phyloP scores from a whole-genome alignment of 179 eudicot species.

The Pouteria campechiana region DNA sequence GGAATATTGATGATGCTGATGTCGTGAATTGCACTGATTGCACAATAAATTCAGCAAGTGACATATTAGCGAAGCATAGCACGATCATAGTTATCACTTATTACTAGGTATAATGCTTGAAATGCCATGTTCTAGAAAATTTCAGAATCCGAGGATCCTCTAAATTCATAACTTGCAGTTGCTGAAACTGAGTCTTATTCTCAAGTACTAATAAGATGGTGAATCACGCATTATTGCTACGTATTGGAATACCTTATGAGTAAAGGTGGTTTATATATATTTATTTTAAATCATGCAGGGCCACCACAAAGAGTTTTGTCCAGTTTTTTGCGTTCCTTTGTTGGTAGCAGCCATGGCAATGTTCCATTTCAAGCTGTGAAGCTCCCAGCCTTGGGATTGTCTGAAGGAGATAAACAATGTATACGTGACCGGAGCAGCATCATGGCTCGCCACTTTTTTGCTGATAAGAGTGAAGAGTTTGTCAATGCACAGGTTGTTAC shows the following conservation, averaged over 20 bases:
- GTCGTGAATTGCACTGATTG: too few relatives aligned
- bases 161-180: background rate
- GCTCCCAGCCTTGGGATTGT: slow-evolving; percentile 81
- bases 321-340: slow-evolving; percentile 85
- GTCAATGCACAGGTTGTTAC: slow-evolving; percentile 68
- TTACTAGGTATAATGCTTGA: background rate
- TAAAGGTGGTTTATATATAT: background rate
- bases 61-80: too few relatives aligned
- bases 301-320: slow-evolving; percentile 91
- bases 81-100: too few relatives aligned
- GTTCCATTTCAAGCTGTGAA: slow-evolving; percentile 63
- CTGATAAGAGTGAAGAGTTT: slow-evolving; percentile 89
- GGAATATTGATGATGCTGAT: too few relatives aligned
- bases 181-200: background rate
- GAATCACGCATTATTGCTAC: background rate
- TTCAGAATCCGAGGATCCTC: background rate
- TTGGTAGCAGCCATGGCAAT: slow-evolving; percentile 60
- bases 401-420: slow-evolving; percentile 87
- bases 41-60: too few relatives aligned
- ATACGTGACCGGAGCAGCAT: slow-evolving; percentile 93
- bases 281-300: slow-evolving; percentile 34
- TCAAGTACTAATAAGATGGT: background rate
- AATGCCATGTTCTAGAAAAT: background rate
- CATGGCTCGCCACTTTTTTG: slow-evolving; percentile 92
- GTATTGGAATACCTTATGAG: background rate